Conservation (phyloP, 352 stramenopile species). For the Thraustotheca clavata region DNA sequence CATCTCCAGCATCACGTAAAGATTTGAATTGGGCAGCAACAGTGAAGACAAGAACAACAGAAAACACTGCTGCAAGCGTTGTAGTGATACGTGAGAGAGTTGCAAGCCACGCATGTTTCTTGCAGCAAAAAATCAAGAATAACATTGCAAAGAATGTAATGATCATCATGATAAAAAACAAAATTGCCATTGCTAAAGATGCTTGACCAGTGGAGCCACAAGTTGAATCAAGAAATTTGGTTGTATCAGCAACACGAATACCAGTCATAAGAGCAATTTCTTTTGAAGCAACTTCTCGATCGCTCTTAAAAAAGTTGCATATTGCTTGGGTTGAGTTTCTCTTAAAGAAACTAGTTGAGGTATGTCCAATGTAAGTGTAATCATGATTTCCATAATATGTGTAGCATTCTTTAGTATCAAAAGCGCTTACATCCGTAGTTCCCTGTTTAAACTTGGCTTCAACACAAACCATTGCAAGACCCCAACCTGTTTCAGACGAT, state of each 20-base stretch:
- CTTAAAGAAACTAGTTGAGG: not conserved
- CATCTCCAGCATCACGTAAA: not conserved
- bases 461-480: constrained; percentile 6
- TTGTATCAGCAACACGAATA: not conserved
- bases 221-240: constrained; percentile 6
- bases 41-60: constrained; percentile 2
- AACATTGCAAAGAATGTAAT: not conserved
- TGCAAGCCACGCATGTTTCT: constrained; percentile 9
- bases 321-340: constrained; percentile 7
- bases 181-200: constrained; percentile 7
- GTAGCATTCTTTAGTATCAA: not conserved
- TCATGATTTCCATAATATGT: not conserved
- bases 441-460: constrained; percentile 11
- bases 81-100: not conserved
- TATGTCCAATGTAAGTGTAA: constrained; percentile 14
- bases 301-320: constrained; percentile 4
- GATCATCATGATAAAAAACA: constrained; percentile 1
- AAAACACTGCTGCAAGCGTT: constrained; percentile 5
- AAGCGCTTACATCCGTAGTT: not conserved
- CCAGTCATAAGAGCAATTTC: constrained; percentile 14
- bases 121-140: constrained; percentile 15
- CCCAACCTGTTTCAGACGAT: not conserved
- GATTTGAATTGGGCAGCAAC: constrained; percentile 10
- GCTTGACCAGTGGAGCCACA: not conserved
- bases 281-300: not conserved